phyloP scores from a whole-genome alignment of 345 rosid species.

The Capsella bursapastoris region DNA sequence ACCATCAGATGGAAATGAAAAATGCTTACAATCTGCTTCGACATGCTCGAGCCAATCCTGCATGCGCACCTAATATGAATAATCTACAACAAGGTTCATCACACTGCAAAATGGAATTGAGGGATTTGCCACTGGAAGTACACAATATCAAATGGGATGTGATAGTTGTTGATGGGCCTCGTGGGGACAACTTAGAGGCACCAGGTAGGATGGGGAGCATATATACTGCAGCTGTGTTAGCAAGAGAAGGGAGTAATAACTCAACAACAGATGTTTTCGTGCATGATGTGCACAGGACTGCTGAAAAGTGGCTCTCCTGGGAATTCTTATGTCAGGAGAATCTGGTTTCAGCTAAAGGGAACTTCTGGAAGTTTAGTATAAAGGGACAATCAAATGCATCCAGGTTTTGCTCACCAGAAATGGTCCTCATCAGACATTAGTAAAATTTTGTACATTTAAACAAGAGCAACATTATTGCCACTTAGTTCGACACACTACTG shows the following conservation, averaged over 20 bases:
- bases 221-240: conserved; percentile 70
- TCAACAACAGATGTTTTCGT: conserved; percentile 67
- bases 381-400: conserved; percentile 53
- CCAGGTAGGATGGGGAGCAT: conserved; percentile 87
- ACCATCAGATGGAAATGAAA: conserved; percentile 56
- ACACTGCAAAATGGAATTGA: conserved; percentile 61
- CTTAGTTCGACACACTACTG: not conserved
- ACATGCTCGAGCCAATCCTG: conserved; percentile 64
- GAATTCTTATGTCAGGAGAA: conserved; percentile 87
- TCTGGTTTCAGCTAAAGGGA: conserved; percentile 74
- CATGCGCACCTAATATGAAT: conserved; percentile 53
- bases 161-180: conserved; percentile 81
- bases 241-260: conserved; percentile 57
- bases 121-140: conserved; percentile 61
- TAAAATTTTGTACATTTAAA: conserved; percentile 13
- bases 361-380: conserved; percentile 70
- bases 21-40: conserved; percentile 73
- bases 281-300: conserved; percentile 74
- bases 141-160: conserved; percentile 72
- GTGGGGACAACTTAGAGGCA: conserved; percentile 63
- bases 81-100: conserved; percentile 45
- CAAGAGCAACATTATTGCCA: conserved; percentile 12
- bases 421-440: conserved; percentile 31
- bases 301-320: conserved; percentile 93
- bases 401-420: conserved; percentile 56